These are phyloP conservation scores for Mycogone perniciosa DNA, from an alignment of 2,329 filamentous ascomycete species.

Conservation along the genomic window DNA sequence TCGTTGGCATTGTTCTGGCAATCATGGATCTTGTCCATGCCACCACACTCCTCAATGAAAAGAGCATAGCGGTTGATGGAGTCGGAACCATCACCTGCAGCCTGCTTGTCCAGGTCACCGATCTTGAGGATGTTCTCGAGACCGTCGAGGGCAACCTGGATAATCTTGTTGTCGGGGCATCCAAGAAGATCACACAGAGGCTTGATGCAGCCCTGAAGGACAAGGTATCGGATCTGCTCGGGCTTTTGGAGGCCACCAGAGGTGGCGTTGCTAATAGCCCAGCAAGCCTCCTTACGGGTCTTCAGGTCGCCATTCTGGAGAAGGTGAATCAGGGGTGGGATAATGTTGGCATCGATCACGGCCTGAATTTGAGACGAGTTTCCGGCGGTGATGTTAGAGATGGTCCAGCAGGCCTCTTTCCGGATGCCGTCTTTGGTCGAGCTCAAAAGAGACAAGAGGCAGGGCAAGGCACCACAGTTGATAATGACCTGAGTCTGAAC, in stretches of 20 bases:
- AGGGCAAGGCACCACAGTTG: conserved; percentile 90
- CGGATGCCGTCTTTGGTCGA: conserved; percentile 98
- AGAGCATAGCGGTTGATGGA: conserved; percentile 94
- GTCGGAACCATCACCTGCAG: conserved; percentile 65
- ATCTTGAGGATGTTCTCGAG: conserved; percentile 99
- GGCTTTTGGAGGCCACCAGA: conserved; percentile 97
- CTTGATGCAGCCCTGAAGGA: conserved; percentile 91
- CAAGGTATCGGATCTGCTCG: conserved; percentile 94
- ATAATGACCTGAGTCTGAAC: conserved; percentile 99
- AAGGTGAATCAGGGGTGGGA: conserved; percentile 91
- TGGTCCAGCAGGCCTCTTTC: conserved; percentile 99
- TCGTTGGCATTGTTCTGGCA: conserved; percentile 99
- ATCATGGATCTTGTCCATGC: conserved; percentile 99
- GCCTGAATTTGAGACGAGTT: conserved; percentile 97
- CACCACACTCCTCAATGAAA: conserved; percentile 96
- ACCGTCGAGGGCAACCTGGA: conserved; percentile 94
- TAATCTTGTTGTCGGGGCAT: conserved; percentile 99
- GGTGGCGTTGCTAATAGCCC: conserved; percentile 98
- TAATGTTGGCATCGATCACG: conserved; percentile 94
- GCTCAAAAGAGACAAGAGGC: conserved; percentile 86
- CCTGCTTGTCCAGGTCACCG: conserved; percentile 95
- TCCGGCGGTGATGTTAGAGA: conserved; percentile 96
- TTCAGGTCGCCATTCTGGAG: conserved; percentile 97
- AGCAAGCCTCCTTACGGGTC: conserved; percentile 98
- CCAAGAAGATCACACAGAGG: conserved; percentile 90